Conservation (phyloP, 2,329 filamentous ascomycete species). For the Colletotrichum sojae region DNA sequence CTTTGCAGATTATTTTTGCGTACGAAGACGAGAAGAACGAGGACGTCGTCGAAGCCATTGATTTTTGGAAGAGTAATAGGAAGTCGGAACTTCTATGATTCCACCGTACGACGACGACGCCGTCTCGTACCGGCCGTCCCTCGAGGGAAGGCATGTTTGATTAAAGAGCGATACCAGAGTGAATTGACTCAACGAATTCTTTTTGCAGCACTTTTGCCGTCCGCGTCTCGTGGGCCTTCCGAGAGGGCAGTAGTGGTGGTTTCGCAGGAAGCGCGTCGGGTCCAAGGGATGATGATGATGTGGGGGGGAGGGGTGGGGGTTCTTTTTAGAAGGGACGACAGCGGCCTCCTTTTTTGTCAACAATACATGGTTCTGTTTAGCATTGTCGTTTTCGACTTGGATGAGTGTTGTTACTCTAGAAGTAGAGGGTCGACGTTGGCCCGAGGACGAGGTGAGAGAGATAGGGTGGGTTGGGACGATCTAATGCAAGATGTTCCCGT, state of each 20-base stretch:
- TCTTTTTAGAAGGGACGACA: conserved; percentile 21
- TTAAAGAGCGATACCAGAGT: conserved; percentile 41
- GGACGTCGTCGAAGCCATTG: conserved; percentile 93
- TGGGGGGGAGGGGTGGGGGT: conserved; percentile 19
- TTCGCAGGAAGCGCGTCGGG: conserved; percentile 2
- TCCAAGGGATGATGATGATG: conserved; percentile 7
- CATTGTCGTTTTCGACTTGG: conserved; percentile 36
- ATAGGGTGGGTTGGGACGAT: conserved; percentile 5
- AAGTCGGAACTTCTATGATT: conserved; percentile 58
- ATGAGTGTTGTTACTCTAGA: conserved; percentile 21
- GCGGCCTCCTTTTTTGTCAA: conserved; percentile 13
- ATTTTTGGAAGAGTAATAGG: conserved; percentile 88
- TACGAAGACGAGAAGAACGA: conserved; percentile 96
- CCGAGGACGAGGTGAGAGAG: background rate
- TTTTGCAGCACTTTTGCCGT: conserved; percentile 28
- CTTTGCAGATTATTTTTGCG: conserved; percentile 89
- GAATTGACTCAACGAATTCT: conserved; percentile 34
- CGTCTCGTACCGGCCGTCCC: conserved; percentile 39
- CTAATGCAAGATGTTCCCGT: conserved; percentile 20
- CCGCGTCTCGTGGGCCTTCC: background rate
- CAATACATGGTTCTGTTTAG: conserved; percentile 30
- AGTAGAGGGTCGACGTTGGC: conserved; percentile 7
- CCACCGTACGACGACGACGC: conserved; percentile 16
- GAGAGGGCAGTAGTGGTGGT: conserved; percentile 1
- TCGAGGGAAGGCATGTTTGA: conserved; percentile 36